A percentile compares a stretch with the other conserved stretches of the same genome.
These are phyloP conservation scores for Podosphaera xanthii DNA, from an alignment of 2,329 filamentous ascomycete species.

Conservation along the genomic window DNA sequence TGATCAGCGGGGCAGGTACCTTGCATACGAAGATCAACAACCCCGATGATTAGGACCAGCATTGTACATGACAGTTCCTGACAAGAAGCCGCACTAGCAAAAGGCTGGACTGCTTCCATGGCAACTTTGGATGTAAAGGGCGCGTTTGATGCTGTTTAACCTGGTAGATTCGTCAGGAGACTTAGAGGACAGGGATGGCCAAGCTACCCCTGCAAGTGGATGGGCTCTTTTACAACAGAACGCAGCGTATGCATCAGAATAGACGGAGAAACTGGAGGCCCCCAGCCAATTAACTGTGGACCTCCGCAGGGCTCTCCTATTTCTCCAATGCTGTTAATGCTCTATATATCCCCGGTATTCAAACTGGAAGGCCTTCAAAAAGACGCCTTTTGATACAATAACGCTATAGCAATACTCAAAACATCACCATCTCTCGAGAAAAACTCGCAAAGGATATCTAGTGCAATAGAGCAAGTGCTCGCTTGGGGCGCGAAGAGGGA, in stretches of 20 bases:
- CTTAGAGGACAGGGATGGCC: neutral
- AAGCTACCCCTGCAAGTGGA: neutral
- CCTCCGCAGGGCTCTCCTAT: neutral
- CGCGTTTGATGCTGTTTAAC: neutral
- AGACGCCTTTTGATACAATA: neutral
- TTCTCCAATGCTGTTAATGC: neutral
- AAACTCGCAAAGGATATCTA: neutral
- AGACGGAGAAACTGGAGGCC: neutral
- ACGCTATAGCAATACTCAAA: neutral
- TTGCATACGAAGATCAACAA: too few species aligned
- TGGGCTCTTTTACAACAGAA: neutral
- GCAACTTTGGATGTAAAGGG: too few species aligned
- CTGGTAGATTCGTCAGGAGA: neutral
- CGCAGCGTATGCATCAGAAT: too few species aligned
- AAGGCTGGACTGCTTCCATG: too few species aligned
- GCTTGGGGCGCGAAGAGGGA: neutral
- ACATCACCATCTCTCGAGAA: neutral
- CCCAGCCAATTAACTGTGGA: neutral
- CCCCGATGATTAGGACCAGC: too few species aligned
- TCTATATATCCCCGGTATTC: too few species aligned
- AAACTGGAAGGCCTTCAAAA: neutral
- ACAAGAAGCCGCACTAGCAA: too few species aligned
- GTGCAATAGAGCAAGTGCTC: neutral
- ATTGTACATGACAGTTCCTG: too few species aligned
- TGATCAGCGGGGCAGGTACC: too few species aligned